phyloP scores from a whole-genome alignment of 1,284 basidiomycete species.

The Naganishia liquefaciens region DNA sequence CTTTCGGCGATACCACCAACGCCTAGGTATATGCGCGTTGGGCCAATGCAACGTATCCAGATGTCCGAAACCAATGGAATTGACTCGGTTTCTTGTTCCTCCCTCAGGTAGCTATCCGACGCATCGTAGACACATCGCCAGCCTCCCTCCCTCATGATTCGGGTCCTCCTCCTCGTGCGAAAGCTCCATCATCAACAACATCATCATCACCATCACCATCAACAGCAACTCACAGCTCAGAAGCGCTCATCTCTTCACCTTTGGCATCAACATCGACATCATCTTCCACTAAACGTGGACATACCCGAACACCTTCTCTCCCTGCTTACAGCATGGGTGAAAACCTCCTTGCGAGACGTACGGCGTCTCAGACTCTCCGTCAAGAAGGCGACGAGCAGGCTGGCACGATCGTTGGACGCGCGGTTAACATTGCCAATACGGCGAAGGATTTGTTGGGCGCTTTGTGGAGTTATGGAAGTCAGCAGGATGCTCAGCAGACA shows the following conservation, averaged over 20 bases:
- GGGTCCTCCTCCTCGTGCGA: background rate
- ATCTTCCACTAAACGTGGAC: slow-evolving; percentile 18
- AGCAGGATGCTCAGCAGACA: slow-evolving; percentile 14
- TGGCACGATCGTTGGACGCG: slow-evolving; percentile 50
- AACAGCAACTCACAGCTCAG: slow-evolving; percentile 9
- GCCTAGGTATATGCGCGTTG: slow-evolving; percentile 21
- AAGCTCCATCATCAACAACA: slow-evolving; percentile 7
- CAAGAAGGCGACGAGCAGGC: slow-evolving; percentile 44
- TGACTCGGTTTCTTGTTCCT: slow-evolving; percentile 29
- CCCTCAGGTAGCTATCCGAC: slow-evolving; percentile 48
- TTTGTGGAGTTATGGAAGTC: slow-evolving; percentile 45
- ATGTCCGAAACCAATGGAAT: slow-evolving; percentile 25
- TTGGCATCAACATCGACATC: slow-evolving; percentile 9
- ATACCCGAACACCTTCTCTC: slow-evolving; percentile 26
- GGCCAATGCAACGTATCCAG: slow-evolving; percentile 21
- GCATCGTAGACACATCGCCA: slow-evolving; percentile 50
- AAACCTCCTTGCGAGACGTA: background rate
- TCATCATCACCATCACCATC: slow-evolving; percentile 6
- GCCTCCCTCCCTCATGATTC: slow-evolving; percentile 47
- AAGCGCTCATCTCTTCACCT: slow-evolving; percentile 5
- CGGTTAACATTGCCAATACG: slow-evolving; percentile 53
- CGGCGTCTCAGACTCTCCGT: background rate
- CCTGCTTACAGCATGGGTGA: slow-evolving; percentile 3
- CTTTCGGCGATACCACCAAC: slow-evolving; percentile 11
- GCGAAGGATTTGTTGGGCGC: slow-evolving; percentile 55